These are phyloP conservation scores for Pouteria campechiana DNA, from an alignment of 179 eudicot genomes.

Conservation along the genomic window DNA sequence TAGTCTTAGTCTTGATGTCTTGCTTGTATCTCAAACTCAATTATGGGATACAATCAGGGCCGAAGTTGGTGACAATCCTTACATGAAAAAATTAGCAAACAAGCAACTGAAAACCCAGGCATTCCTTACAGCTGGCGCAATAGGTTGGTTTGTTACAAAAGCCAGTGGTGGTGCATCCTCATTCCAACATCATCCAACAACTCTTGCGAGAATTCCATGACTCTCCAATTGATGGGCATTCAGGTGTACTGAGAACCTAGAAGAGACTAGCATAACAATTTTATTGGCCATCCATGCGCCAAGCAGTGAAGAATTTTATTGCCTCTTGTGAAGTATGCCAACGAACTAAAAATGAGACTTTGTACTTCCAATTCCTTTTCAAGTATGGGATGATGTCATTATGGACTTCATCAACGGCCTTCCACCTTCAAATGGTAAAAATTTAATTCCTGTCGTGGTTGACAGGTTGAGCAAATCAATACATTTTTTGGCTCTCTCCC, in stretches of 20 bases:
- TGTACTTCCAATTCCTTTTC: neutral
- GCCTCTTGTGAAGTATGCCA: neutral
- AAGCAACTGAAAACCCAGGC: too few relatives aligned
- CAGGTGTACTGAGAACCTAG: neutral
- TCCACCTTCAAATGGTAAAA: neutral
- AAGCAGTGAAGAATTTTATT: neutral
- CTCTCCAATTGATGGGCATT: neutral
- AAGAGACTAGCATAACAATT: neutral
- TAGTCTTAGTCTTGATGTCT: too few relatives aligned
- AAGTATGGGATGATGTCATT: conserved; percentile 1
- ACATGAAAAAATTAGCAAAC: too few relatives aligned
- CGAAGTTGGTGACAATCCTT: too few relatives aligned
- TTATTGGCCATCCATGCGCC: neutral
- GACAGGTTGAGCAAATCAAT: neutral
- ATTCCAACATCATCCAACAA: too few relatives aligned
- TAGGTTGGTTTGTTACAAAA: too few relatives aligned
- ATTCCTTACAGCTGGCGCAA: too few relatives aligned
- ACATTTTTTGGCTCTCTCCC: conserved; percentile 1
- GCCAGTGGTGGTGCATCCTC: too few relatives aligned
- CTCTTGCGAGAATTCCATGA: neutral
- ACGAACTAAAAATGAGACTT: neutral
- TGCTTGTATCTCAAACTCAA: too few relatives aligned
- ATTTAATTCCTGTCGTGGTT: neutral
- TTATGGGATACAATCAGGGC: too few relatives aligned
- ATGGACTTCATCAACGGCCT: conserved; percentile 9